A percentile compares a stretch with the other conserved stretches of the same genome.
Conservation (phyloP, 805 yeast genomes). For the Ogataea neopini region DNA sequence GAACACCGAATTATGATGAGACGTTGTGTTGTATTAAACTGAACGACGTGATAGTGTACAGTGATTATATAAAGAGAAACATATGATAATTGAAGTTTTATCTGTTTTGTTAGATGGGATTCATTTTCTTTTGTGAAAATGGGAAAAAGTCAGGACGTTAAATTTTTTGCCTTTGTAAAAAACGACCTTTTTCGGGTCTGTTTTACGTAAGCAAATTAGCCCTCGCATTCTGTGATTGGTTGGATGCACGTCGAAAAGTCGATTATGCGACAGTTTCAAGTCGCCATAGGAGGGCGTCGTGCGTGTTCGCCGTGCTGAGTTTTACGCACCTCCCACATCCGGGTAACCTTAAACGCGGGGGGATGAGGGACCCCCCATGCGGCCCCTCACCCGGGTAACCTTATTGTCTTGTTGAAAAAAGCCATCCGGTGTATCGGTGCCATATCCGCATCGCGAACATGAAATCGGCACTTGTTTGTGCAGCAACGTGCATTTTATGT, state of each 20-base stretch:
- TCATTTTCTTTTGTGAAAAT: slow-evolving; percentile 23
- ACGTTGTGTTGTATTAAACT: neutral
- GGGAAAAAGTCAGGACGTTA: slow-evolving; percentile 19
- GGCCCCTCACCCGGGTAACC: slow-evolving; percentile 6
- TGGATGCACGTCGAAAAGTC: slow-evolving; percentile 7
- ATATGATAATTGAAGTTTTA: slow-evolving; percentile 11
- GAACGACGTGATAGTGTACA: neutral
- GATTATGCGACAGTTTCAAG: slow-evolving; percentile 9
- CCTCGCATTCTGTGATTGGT: slow-evolving; percentile 2
- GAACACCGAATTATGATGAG: slow-evolving; percentile 2
- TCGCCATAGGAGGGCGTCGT: slow-evolving; percentile 9
- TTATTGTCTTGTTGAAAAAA: neutral
- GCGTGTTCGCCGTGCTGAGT: slow-evolving; percentile 7
- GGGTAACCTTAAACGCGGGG: slow-evolving; percentile 6
- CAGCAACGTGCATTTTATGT: neutral
- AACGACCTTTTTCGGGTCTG: slow-evolving; percentile 9
- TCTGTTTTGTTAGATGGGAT: slow-evolving; percentile 17
- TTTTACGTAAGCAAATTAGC: slow-evolving; percentile 1
- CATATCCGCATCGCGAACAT: neutral
- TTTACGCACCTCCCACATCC: slow-evolving; percentile 4
- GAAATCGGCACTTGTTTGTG: neutral
- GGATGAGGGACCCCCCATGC: slow-evolving; percentile 4
- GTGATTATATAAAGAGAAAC: slow-evolving; percentile 13
- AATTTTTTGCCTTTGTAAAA: slow-evolving; percentile 18
- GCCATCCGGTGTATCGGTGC: slow-evolving; percentile 1